phyloP scores from a whole-genome alignment of 768 basidiomycete genomes.

The Ramaria sp. region DNA sequence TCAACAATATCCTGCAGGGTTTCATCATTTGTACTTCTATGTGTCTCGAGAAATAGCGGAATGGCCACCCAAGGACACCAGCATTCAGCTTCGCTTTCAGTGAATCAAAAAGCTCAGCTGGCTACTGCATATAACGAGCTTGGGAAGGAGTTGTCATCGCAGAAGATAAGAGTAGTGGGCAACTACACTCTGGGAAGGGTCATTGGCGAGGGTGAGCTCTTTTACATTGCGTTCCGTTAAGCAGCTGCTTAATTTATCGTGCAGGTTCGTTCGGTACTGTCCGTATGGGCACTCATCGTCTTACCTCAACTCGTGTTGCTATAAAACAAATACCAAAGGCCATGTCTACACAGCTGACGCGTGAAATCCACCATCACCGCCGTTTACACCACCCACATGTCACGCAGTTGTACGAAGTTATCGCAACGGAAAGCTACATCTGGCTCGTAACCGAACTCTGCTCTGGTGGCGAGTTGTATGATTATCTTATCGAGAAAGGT shows the following conservation, averaged over 20 bases:
- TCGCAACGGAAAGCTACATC: conserved; percentile 90
- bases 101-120: conserved; percentile 82
- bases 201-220: conserved; percentile 79
- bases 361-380: conserved; percentile 98
- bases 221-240: background rate
- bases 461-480: conserved; percentile 94
- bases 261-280: conserved; percentile 94
- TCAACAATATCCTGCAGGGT: background rate
- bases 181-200: conserved; percentile 91
- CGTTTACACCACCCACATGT: conserved; percentile 93
- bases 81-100: conserved; percentile 46
- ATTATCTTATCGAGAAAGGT: conserved; percentile 94
- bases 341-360: conserved; percentile 81
- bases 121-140: conserved; percentile 95
- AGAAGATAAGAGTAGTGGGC: conserved; percentile 83
- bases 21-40: conserved; percentile 7
- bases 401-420: conserved; percentile 94
- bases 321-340: conserved; percentile 98
- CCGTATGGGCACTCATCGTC: conserved; percentile 84
- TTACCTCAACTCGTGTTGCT: conserved; percentile 85
- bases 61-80: conserved; percentile 41
- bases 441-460: conserved; percentile 98
- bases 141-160: conserved; percentile 88
- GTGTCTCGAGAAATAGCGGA: background rate
- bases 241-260: conserved; percentile 10